phyloP scores from a whole-genome alignment of 495 filamentous ascomycete genomes.

The Lasiosphaeria miniovina region DNA sequence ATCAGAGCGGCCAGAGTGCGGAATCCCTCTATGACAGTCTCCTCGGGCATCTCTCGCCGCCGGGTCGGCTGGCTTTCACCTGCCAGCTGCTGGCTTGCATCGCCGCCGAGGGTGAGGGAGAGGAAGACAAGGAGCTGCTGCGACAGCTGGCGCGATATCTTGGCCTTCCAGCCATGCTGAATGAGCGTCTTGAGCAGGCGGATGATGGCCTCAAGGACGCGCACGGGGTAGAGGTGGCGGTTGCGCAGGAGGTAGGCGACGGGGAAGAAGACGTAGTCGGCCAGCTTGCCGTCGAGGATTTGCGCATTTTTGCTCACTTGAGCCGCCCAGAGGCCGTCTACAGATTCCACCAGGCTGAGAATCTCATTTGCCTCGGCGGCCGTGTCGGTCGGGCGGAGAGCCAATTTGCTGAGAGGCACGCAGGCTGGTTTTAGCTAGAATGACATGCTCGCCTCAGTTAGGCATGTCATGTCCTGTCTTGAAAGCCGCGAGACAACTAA shows the following conservation, averaged over 20 bases:
- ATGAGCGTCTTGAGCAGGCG: constrained; percentile 71
- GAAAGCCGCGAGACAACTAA: constrained; percentile 4
- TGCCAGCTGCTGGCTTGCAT: background rate
- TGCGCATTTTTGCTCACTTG: constrained; percentile 49
- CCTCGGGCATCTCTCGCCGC: constrained; percentile 57
- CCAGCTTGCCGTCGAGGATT: constrained; percentile 73
- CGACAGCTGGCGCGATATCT: constrained; percentile 64
- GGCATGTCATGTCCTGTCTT: background rate
- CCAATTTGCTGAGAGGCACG: constrained; percentile 70
- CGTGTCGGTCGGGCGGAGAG: constrained; percentile 57
- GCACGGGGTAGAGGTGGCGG: constrained; percentile 66
- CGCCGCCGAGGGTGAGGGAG: constrained; percentile 21
- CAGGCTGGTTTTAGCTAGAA: constrained; percentile 55
- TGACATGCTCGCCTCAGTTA: background rate
- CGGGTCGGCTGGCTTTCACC: constrained; percentile 11
- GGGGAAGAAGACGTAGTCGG: constrained; percentile 93
- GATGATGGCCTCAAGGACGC: constrained; percentile 70
- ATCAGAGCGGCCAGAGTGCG: constrained; percentile 43
- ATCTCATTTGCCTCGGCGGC: constrained; percentile 54
- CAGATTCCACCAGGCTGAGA: constrained; percentile 48
- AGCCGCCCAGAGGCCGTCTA: constrained; percentile 52
- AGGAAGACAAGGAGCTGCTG: constrained; percentile 84
- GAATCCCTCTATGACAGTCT: constrained; percentile 58
- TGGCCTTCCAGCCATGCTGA: constrained; percentile 69
- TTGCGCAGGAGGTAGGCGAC: constrained; percentile 81